A percentile compares a stretch with the other conserved stretches of the same genome.
Conservation (phyloP, 495 filamentous ascomycete species). For the Pyrenula aspistea region DNA sequence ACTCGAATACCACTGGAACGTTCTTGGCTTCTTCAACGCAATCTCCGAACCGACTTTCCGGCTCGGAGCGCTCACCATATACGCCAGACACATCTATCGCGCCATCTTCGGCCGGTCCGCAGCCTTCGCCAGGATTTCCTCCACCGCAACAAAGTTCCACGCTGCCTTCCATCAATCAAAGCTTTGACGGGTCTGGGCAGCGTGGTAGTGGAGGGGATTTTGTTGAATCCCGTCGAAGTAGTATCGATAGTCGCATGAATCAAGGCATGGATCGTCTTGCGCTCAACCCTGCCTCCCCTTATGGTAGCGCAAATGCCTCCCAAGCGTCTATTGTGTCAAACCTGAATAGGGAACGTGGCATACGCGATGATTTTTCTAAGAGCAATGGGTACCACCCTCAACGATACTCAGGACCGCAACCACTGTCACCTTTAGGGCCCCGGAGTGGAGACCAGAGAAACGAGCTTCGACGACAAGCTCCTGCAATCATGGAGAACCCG, state of each 20-base stretch:
- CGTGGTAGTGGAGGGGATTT: constrained; percentile 33
- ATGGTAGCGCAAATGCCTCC: constrained; percentile 65
- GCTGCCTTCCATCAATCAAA: constrained; percentile 40
- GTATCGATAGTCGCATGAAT: constrained; percentile 66
- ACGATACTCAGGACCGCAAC: constrained; percentile 31
- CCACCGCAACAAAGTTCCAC: constrained; percentile 25
- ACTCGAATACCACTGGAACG: constrained; percentile 36
- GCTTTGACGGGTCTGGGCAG: constrained; percentile 33
- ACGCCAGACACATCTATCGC: constrained; percentile 26
- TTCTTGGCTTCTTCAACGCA: constrained; percentile 38
- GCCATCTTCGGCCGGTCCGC: constrained; percentile 31
- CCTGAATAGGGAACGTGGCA: constrained; percentile 44
- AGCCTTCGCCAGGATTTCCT: constrained; percentile 31
- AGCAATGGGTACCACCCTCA: constrained; percentile 49
- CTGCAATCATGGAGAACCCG: constrained; percentile 64
- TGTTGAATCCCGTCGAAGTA: constrained; percentile 56
- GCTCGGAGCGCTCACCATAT: constrained; percentile 34
- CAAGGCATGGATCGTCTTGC: constrained; percentile 57
- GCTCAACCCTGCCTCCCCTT: constrained; percentile 54
- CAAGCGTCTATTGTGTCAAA: constrained; percentile 59
- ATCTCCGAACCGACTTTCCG: constrained; percentile 33
- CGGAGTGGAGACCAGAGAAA: constrained; percentile 40
- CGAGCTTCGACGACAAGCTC: constrained; percentile 47
- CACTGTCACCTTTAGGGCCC: constrained; percentile 34
- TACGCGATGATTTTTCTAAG: constrained; percentile 26